Base-by-base conservation (phyloP, 805 yeast species). In the Wickerhamiella vanderwaltii region DNA sequence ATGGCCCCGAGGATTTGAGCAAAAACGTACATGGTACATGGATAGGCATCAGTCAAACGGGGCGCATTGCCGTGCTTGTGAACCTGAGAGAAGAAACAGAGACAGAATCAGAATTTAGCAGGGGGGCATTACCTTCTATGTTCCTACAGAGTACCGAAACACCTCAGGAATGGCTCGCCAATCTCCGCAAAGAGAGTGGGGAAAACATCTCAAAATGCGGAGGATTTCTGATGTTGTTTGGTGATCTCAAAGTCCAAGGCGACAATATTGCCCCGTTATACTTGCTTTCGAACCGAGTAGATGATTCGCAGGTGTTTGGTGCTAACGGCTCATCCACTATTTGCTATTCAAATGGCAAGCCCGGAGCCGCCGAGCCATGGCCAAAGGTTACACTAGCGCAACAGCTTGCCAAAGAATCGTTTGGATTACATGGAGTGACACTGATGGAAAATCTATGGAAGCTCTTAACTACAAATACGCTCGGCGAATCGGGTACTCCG, bases 21-120 rank as follows among this genome's bases (percentile, higher is more conserved):
- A 59, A 86, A 26, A 60, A 66, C 1, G 86, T 76, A 43, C 83
- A 74, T 48, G 96, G 98, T 1, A 83, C 96, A 0, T 91, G 98
- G 98, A 73, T 84, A 1, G 96, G 94, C 0, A 69, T 80, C 1
- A 68, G 74, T 30, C 63, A 64, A 2, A 84, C 84, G 0, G 54
- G 61, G n/a, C 67, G 69, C 45, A 44, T 87, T 1, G 81, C 93
- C 0, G 80, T 80, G 2, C 66, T 88, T 20, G 77, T 91, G 13
- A 88, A 88, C 56, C 76, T 73, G 55, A 62, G 82, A 36, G 91
- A 80, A 50, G 53, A 47, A 39, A 56, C 47, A 36, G 48, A 34
- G 45, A 46, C 29, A n/a, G 48, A 55, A 11, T 13, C 41, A 3
- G 15, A 15, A 9, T 29, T 12, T 15, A 72, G 79, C 1, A 59